These are phyloP conservation scores for Phoma sp. DNA, from an alignment of 2,329 filamentous ascomycete species.

Conservation along the genomic window DNA sequence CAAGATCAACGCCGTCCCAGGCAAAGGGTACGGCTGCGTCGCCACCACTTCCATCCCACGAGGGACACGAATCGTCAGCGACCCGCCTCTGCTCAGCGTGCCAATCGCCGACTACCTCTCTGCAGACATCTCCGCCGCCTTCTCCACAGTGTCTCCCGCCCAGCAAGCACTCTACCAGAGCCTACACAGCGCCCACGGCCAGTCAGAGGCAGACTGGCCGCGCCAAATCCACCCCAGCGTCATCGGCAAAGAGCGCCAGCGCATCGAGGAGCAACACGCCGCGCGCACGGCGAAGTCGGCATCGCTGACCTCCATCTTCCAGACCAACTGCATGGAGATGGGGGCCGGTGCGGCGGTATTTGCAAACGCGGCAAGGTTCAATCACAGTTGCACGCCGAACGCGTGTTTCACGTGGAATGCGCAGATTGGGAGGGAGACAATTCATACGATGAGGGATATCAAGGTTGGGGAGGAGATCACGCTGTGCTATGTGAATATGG, in stretches of 20 bases:
- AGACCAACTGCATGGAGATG: conserved; percentile 51
- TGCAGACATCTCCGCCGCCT: conserved; percentile 39
- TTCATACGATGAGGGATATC: conserved; percentile 46
- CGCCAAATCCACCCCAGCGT: conserved; percentile 32
- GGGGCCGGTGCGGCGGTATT: conserved; percentile 44
- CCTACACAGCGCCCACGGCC: conserved; percentile 36
- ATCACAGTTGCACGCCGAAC: conserved; percentile 52
- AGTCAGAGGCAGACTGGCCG: conserved; percentile 38
- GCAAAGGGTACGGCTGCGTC: conserved; percentile 53
- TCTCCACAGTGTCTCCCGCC: conserved; percentile 23
- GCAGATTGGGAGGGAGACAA: conserved; percentile 34
- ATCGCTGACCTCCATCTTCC: conserved; percentile 46
- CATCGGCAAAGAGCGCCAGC: conserved; percentile 20
- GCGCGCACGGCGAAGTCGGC: conserved; percentile 31
- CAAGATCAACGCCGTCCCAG: conserved; percentile 38
- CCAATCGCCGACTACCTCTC: conserved; percentile 39
- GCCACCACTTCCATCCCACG: conserved; percentile 43
- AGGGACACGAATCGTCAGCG: conserved; percentile 50
- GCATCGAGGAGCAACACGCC: conserved; percentile 41
- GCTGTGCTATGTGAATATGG: conserved; percentile 47
- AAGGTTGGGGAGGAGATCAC: conserved; percentile 47
- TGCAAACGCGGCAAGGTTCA: conserved; percentile 47
- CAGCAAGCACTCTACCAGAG: conserved; percentile 34
- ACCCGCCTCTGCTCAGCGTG: conserved; percentile 47
- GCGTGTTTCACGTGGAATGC: conserved; percentile 47